Conservation (phyloP, 208 protist species). For the Strigomonas galati region DNA sequence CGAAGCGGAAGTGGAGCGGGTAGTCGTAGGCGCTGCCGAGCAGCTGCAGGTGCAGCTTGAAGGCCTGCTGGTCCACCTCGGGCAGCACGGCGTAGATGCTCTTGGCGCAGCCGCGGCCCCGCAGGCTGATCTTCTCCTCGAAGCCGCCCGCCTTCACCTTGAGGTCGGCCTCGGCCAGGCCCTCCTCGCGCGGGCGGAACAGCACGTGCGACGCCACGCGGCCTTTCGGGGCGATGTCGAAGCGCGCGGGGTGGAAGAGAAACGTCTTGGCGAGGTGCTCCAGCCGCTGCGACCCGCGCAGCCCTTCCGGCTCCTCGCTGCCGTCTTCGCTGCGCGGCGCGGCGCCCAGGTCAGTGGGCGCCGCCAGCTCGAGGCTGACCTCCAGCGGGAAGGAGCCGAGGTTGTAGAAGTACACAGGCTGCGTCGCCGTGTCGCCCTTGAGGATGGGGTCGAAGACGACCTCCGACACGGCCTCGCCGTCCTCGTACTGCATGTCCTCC, state of each 20-base stretch:
- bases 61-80: constrained; percentile 2
- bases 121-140: constrained; percentile 28
- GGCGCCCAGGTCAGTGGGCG: constrained; percentile 7
- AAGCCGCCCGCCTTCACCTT: constrained; percentile 36
- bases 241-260: constrained; percentile 35
- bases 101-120: constrained; percentile 25
- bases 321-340: neutral
- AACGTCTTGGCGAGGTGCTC: no score
- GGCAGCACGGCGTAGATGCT: constrained; percentile 38
- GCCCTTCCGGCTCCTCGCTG: no score
- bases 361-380: constrained; percentile 34
- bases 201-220: constrained; percentile 18
- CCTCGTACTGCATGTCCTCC: constrained; percentile 14
- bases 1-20: constrained; percentile 39
- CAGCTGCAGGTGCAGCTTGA: constrained; percentile 9
- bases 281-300: no score
- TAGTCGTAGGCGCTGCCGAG: constrained; percentile 17
- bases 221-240: constrained; percentile 35
- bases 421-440: constrained; percentile 19
- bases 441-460: constrained; percentile 40
- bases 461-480: constrained; percentile 20
- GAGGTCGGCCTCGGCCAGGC: constrained; percentile 15
- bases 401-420: constrained; percentile 38
- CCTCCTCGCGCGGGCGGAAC: constrained; percentile 37
- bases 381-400: constrained; percentile 56